These are phyloP conservation scores for Cytospora paraplurivora DNA, from an alignment of 2,329 filamentous ascomycete genomes.

Conservation along the genomic window DNA sequence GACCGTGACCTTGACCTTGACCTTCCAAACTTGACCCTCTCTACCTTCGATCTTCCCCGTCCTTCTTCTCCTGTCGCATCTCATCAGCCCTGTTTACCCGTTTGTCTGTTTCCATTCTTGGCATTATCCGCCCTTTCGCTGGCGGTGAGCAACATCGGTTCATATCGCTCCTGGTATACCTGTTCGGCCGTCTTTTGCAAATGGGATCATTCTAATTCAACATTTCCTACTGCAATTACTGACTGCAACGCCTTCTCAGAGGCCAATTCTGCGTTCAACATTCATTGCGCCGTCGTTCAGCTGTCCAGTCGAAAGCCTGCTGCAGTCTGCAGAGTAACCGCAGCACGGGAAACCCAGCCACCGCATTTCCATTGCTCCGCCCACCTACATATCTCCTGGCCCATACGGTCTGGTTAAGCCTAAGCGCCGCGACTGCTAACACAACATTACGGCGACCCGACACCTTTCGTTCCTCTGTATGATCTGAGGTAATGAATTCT, in stretches of 20 bases:
- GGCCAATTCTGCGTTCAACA: constrained; percentile 1
- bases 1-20: background rate
- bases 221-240: constrained; percentile 19
- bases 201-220: constrained; percentile 9
- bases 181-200: constrained; percentile 12
- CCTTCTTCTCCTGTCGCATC: background rate
- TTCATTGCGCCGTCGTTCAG: constrained; percentile 3
- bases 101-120: constrained; percentile 5
- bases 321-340: constrained; percentile 9
- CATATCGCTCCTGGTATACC: constrained; percentile 19
- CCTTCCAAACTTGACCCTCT: background rate
- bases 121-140: constrained; percentile 5
- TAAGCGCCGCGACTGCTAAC: constrained; percentile 17
- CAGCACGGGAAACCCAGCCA: constrained; percentile 27
- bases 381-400: constrained; percentile 21
- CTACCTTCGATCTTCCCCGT: too few relatives aligned
- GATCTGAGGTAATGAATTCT: constrained; percentile 13
- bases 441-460: constrained; percentile 21
- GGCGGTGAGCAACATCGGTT: constrained; percentile 14
- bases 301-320: constrained; percentile 14
- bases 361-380: constrained; percentile 22
- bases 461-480: constrained; percentile 9
- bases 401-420: constrained; percentile 11
- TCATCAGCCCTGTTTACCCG: background rate
- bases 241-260: background rate